Evolutionary conservation across 1,284 basidiomycete species (phyloP), one percentile per base, ranked within the genome.

Genomic region (Sparassis latifolia): DNA sequence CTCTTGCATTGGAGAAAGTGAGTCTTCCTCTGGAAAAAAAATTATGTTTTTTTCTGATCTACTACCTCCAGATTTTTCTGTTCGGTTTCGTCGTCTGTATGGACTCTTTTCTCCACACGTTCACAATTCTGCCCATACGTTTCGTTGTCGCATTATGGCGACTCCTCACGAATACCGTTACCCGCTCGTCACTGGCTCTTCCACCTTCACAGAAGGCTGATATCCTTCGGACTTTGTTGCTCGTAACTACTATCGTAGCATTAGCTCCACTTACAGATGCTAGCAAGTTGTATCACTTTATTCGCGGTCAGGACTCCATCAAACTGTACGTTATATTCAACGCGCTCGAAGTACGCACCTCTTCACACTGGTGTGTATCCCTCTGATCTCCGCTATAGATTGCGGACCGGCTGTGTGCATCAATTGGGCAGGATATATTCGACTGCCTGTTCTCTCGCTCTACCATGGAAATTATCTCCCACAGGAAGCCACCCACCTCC

Each of bases 291-390:
- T 99, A 99, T 62, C 97, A 99, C 64, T 90, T 89, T 20, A 97
- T 99, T 48, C 84, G 97, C n/a, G 97, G 96, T 0, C 97, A 99
- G 69, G 94, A 97, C 62, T 96, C 92, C 2, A 95, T 99, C 74
- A 99, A 99, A 73, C 74, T 99, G 49, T 98, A 98, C 72, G 97
- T 99, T 55, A 97, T 99, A 54, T 99, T 98, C 74, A 99, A 98
- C 67, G 96, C 93, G 6, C 77, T 97, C 10, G 94, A 97, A 78
- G 93, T 93, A 68, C 48, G 76, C 55, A 33, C n/a, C 9, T 39
- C 20, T 47, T 9, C 37, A 29, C 30, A 20, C 45, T 32, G 27
- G 44, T 45, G 42, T 10, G 39, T 45, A 28, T 35, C 41, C 39
- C 49, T 42, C 48, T 56, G n/a, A 47, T 49, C 42, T 49, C 32